Base-by-base conservation (phyloP, 495 filamentous ascomycete genomes). In the Glutinoglossum americanum region DNA sequence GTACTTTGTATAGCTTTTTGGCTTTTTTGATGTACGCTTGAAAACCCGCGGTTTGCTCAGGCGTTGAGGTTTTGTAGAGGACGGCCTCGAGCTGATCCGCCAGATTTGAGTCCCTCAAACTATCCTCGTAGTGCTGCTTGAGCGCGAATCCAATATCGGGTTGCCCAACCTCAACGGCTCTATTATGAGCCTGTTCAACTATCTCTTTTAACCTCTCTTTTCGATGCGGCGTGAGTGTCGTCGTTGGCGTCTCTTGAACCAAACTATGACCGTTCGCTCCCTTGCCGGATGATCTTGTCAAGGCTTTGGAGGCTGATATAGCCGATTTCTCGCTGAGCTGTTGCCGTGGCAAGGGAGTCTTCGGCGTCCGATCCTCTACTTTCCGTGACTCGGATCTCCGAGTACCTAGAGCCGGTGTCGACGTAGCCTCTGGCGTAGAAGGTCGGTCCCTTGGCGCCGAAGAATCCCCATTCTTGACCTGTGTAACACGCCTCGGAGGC, bases 41-140 rank as follows among this genome's bases (percentile, higher is more conserved):
- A 56, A 73, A 73, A 26, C 65, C 61, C 25, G 61, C 59, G 3
- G 64, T 68, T 60, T 73, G 71, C 51, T 69, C 58, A 41, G 62
- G 60, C 19, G 70, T 71, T 41, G 68, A 61, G 58, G 61, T 67
- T 54, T 71, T 71, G 13, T 66, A 64, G 55, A 73, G 63, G 10
- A 73, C 69, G 44, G 67, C 68, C 56, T 73, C 69, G 49, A 73
- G 56, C 32, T 73, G 63, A 55, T 70, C 67, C 30, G 68, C 69
- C 41, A 71, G 56, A 32, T 59, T 56, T 53, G 54, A 61, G 51
- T 71, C 64, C 17, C 64, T 57, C 48, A 71, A 58, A 59, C 70
- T 71, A 54, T 72, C 68, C 19, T 70, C 62, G 59, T 70, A 71
- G 8, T 73, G 63, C 51, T 69, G 65, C 32, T 66, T 65, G 19